Base-by-base conservation (phyloP, 257 asterid genomes). In the Gentiana dahurica region DNA sequence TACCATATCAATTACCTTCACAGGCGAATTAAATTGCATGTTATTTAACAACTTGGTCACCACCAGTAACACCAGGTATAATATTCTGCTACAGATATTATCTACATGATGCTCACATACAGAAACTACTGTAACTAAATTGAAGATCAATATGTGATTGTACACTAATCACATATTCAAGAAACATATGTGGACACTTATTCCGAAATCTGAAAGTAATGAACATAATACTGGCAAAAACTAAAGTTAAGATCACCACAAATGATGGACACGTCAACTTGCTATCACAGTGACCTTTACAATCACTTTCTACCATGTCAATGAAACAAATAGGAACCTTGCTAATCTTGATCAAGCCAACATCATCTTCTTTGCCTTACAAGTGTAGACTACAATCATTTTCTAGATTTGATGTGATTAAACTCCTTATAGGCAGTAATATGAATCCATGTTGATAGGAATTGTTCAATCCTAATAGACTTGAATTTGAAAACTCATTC, bases 1-100 rank as follows among this genome's bases (percentile, higher is more conserved):
- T 59, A 91, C 95, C 98, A 87, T 87, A 73, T 83, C 88, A 68
- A 91, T 83, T 69, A 91, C 86, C 98, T 91, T 68, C 57, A 70
- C 52, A 64, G 56, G 44, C 58, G 55, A 68, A 15, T 46, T 8
- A 51, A 12, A 24, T 24, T n/a, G 37, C 34, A 11, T 34, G 49
- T n/a, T 11, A 10, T 38, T 24, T 10, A 55, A 34, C 12, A 34
- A 44, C 60, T 34, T 48, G 58, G 36, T 37, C 54, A 24, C 34
- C 32, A 45, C 39, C 37, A 3, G 32, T 34, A 47, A 41, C 58
- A 45, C 36, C 13, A 36, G 12, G 5, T 8, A 58, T 24, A 51
- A 36, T 51, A 41, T 36, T 41, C 0, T 49, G 35, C 24, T 8
- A 49, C 24, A 24, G 24, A 24, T 24, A 24, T 24, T 24, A 24